Percentiles rank a stretch among this genome's conserved stretches.
Conservation (phyloP, 345 rosid species). For the Lepidium africanum region DNA sequence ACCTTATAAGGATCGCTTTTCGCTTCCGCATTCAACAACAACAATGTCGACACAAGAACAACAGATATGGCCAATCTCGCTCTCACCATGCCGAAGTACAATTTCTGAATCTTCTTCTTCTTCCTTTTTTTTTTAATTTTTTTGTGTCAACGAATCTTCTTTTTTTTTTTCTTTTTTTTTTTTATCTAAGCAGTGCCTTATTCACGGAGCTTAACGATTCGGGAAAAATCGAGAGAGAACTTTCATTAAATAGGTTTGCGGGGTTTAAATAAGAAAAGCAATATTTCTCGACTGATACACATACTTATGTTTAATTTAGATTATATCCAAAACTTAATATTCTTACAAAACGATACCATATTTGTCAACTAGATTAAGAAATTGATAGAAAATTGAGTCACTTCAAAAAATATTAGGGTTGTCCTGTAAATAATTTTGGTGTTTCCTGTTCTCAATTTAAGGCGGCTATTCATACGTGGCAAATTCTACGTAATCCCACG, state of each 20-base stretch:
- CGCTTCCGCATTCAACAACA: conserved; percentile 31
- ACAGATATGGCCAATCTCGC: conserved; percentile 13
- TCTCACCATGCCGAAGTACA: conserved; percentile 24
- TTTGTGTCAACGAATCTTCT: neutral
- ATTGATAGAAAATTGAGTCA: neutral
- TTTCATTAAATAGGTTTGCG: conserved; percentile 27
- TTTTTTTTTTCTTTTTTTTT: neutral
- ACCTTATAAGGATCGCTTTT: conserved; percentile 83
- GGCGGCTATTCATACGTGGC: conserved; percentile 50
- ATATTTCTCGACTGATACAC: neutral
- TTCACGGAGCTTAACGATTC: conserved; percentile 6
- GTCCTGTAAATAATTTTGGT: conserved; percentile 16
- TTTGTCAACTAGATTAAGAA: neutral
- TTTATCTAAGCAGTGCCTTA: conserved; percentile 1
- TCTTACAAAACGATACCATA: neutral
- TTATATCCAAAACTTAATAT: neutral
- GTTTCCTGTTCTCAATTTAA: conserved; percentile 28
- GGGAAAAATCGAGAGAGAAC: conserved; percentile 12
- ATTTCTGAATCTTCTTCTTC: neutral
- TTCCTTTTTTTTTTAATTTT: too few species aligned
- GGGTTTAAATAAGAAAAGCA: conserved; percentile 12
- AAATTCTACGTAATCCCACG: conserved; percentile 36
- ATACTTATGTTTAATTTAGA: neutral
- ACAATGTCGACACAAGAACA: conserved; percentile 27
- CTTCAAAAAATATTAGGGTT: neutral